Base-by-base conservation (phyloP, 164 flowering plant species). In the Annona cherimola region DNA sequence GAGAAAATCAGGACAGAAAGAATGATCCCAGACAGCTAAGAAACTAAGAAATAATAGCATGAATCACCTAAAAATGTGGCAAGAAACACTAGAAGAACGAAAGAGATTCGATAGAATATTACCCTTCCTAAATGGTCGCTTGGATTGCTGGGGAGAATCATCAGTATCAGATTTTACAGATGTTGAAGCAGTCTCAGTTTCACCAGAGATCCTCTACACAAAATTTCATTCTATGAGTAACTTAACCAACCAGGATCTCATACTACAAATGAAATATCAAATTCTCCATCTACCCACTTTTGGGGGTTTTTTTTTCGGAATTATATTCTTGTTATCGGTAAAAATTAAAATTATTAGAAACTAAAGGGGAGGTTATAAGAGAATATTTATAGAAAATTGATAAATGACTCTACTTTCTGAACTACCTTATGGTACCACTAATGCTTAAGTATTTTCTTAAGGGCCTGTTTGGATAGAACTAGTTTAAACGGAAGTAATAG, bases 121-220 rank as follows among this genome's bases (percentile, higher is more conserved):
- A 90, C 99, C 99, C 83, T 79, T 95, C 80, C 72, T 93, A 61
- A 95, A 76, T 73, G 85, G 85, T 46, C 72, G 76, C 44, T 83
- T 81, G 20, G 87, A 74, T 61, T 78, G 83, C 59, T 85, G 83
- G 67, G 87, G 75, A 44, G 87, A 57, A 19, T 83, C 90, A 71
- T 11, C 79, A 76, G 79, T 69, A 70, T 84, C 90, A 14, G 89
- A 44, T 61, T 83, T 79, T 39, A 76, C 85, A 42, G 95, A 71
- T 71, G 80, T 82, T 3, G 89, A 74, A 4, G 84, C 74, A 80
- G 80, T 84, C 59, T 84, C 91, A 63, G 78, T 19, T 67, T 88
- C 97, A 84, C 86, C 90, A 60, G 89, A 75, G 55, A 87, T 82
- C 61, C 84, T 83, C 97, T 94, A 85, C 76, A 73, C 82, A 54